A percentile compares a stretch with the other conserved stretches of the same genome.
phyloP scores from a whole-genome alignment of 176 grass and related monocot genomes.

The Puccinellia tenuiflora region DNA sequence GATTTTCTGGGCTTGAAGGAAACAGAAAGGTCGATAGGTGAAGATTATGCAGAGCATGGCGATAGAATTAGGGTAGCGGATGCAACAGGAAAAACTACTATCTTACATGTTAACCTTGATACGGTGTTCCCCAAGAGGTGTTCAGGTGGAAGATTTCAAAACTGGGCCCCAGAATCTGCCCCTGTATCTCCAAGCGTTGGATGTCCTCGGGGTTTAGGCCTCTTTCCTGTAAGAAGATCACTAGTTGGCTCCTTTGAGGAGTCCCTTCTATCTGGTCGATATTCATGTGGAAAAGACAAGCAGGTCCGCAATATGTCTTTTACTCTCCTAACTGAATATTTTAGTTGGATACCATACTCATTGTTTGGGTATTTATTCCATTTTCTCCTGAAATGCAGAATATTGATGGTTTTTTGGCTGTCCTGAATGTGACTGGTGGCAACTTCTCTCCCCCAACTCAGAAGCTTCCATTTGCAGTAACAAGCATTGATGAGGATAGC shows the following conservation, averaged over 20 bases:
- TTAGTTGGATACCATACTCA: background rate
- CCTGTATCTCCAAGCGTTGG: slow-evolving; percentile 26
- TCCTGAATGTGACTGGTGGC: slow-evolving; percentile 84
- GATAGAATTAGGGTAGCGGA: slow-evolving; percentile 17
- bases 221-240: slow-evolving; percentile 61
- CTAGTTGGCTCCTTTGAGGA: slow-evolving; percentile 96
- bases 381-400: slow-evolving; percentile 45
- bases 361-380: slow-evolving; percentile 13
- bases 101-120: slow-evolving; percentile 55
- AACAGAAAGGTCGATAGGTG: slow-evolving; percentile 22
- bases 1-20: slow-evolving; percentile 38
- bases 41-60: slow-evolving; percentile 37
- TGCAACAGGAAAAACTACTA: slow-evolving; percentile 29
- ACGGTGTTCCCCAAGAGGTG: slow-evolving; percentile 31
- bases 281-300: slow-evolving; percentile 72
- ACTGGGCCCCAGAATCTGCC: slow-evolving; percentile 25
- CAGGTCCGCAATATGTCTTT: slow-evolving; percentile 47
- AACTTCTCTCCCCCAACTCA: slow-evolving; percentile 76
- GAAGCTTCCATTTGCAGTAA: slow-evolving; percentile 89
- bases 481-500: slow-evolving; percentile 80
- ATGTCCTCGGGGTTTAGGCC: slow-evolving; percentile 36
- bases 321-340: slow-evolving; percentile 4
- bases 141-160: slow-evolving; percentile 14
- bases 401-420: slow-evolving; percentile 90
- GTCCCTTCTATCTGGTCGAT: slow-evolving; percentile 89